These are phyloP conservation scores for Theileria annulata DNA, from an alignment of 169 alveolate genomes.

Conservation along the genomic window DNA sequence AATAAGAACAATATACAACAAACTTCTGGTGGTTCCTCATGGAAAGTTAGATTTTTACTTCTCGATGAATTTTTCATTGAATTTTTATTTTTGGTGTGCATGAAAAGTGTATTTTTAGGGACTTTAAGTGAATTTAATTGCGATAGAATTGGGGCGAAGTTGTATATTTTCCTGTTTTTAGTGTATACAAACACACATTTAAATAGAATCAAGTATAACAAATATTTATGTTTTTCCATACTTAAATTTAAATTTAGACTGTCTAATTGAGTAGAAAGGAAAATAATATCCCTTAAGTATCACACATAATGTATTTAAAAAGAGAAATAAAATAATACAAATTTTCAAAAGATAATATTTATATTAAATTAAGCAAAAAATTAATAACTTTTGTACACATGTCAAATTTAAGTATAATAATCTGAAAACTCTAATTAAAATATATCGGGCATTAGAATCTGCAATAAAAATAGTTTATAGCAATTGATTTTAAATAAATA, in stretches of 20 bases:
- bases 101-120: neutral
- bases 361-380: neutral
- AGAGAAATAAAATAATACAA: neutral
- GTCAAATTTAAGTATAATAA: neutral
- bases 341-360: neutral
- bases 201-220: neutral
- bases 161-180: constrained; percentile 4
- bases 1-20: constrained; percentile 7
- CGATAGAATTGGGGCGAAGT: constrained; percentile 5
- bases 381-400: constrained; percentile 7
- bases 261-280: neutral
- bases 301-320: constrained; percentile 2
- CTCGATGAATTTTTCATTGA: neutral
- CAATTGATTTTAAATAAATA: neutral
- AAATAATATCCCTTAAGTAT: neutral
- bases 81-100: neutral
- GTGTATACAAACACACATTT: constrained; percentile 19
- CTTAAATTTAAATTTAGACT: neutral
- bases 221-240: neutral
- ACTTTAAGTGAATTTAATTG: neutral
- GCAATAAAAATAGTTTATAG: neutral
- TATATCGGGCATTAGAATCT: neutral
- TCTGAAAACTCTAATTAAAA: neutral
- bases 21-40: constrained; percentile 1
- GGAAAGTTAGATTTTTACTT: neutral